Percentiles rank a stretch among this genome's conserved stretches.
phyloP scores from a whole-genome alignment of 257 asterid genomes.

The Mentha longifolia region DNA sequence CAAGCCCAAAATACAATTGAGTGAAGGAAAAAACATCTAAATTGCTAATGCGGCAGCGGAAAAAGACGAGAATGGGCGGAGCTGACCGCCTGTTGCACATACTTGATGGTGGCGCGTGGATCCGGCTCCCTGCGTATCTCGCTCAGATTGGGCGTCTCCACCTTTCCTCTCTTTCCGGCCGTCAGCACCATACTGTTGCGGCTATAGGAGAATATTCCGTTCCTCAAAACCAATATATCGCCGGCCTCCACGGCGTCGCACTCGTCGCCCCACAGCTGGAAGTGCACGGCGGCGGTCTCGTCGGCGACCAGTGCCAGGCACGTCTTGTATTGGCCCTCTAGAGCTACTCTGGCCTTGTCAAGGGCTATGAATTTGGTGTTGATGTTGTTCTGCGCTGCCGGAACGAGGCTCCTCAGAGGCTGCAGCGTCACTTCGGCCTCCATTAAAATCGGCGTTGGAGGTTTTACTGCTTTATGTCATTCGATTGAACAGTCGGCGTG shows the following conservation, averaged over 20 bases:
- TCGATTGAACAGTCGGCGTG: constrained; percentile 31
- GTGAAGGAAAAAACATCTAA: too few relatives aligned
- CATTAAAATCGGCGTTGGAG: neutral
- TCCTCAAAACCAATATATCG: constrained; percentile 52
- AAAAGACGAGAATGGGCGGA: neutral
- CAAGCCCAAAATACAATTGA: too few relatives aligned
- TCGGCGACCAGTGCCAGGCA: constrained; percentile 58
- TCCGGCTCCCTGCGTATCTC: neutral
- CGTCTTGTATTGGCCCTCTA: constrained; percentile 40
- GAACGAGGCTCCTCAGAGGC: constrained; percentile 47
- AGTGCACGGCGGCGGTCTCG: constrained; percentile 88
- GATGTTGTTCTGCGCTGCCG: constrained; percentile 17
- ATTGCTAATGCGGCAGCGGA: neutral
- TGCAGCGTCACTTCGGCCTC: constrained; percentile 31
- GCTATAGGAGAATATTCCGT: constrained; percentile 73
- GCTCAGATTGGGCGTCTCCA: constrained; percentile 70
- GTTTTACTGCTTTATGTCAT: neutral
- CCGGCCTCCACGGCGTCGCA: constrained; percentile 68
- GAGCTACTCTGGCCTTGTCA: constrained; percentile 54
- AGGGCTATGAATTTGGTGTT: constrained; percentile 51
- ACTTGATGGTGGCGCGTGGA: constrained; percentile 3
- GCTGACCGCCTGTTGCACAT: neutral
- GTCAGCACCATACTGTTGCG: constrained; percentile 53
- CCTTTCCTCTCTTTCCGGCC: constrained; percentile 77
- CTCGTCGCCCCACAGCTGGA: constrained; percentile 75